These are phyloP conservation scores for Ganoderma sp. DNA, from an alignment of 1,284 basidiomycete species.

Conservation along the genomic window DNA sequence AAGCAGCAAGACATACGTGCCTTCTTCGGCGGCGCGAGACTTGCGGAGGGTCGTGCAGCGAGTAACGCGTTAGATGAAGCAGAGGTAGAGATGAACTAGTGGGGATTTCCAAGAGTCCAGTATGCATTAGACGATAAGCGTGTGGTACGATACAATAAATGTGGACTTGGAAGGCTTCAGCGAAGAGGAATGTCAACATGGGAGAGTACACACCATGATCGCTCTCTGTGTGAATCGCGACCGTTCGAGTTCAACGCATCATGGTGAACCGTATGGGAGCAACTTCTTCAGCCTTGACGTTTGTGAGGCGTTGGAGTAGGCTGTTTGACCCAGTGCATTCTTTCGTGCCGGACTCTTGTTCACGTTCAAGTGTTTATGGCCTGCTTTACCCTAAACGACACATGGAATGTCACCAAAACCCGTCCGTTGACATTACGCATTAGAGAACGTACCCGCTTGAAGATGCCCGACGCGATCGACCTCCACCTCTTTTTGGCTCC, in stretches of 20 bases:
- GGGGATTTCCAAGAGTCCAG: background rate
- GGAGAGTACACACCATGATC: conserved; percentile 13
- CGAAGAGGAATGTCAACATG: background rate
- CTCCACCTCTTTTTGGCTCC: conserved; percentile 85
- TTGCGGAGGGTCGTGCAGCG: conserved; percentile 40
- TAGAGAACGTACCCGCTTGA: conserved; percentile 70
- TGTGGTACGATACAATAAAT: conserved; percentile 25
- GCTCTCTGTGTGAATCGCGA: background rate
- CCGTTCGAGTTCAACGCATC: background rate
- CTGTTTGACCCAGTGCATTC: conserved; percentile 67
- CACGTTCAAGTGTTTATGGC: conserved; percentile 74
- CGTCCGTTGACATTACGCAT: background rate
- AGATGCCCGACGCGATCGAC: conserved; percentile 68
- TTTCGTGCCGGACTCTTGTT: conserved; percentile 68
- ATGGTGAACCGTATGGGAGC: conserved; percentile 70
- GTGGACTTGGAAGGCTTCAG: conserved; percentile 17
- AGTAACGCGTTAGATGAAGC: conserved; percentile 43
- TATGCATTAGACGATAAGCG: conserved; percentile 18
- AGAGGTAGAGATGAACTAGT: conserved; percentile 35
- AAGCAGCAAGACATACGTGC: conserved; percentile 77
- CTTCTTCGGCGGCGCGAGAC: conserved; percentile 71
- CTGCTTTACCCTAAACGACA: conserved; percentile 63
- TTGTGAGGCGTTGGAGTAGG: conserved; percentile 69
- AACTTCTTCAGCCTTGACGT: conserved; percentile 67
- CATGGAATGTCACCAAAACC: conserved; percentile 15